phyloP scores from a whole-genome alignment of 1,284 basidiomycete species.

The Fomitopsis schrenkii region DNA sequence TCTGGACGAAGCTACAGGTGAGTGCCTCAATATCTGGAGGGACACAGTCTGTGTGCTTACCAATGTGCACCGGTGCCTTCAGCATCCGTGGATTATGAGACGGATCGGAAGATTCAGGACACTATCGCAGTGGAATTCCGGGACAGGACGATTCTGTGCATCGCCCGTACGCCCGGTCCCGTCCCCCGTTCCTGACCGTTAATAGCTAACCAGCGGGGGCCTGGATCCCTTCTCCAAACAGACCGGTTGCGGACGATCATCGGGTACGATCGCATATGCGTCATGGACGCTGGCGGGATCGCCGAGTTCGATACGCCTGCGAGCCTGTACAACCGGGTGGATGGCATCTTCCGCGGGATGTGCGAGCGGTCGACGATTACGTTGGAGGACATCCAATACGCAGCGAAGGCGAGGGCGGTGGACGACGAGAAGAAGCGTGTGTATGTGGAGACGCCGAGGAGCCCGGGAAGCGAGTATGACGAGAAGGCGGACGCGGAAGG shows the following conservation, averaged over 20 bases:
- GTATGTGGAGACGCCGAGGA: neutral
- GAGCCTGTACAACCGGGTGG: slow-evolving; percentile 49
- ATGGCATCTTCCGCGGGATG: slow-evolving; percentile 72
- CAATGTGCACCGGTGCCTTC: slow-evolving; percentile 7
- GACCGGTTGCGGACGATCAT: slow-evolving; percentile 77
- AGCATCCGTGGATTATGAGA: slow-evolving; percentile 80
- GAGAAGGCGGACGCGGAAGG: neutral
- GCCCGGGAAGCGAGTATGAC: neutral
- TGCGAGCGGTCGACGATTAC: slow-evolving; percentile 68
- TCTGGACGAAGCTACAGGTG: slow-evolving; percentile 72
- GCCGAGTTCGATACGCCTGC: slow-evolving; percentile 72
- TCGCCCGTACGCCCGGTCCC: slow-evolving; percentile 53
- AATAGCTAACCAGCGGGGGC: neutral
- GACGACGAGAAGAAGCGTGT: slow-evolving; percentile 1
- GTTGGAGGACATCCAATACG: slow-evolving; percentile 55
- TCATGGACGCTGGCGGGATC: slow-evolving; percentile 68
- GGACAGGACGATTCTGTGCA: slow-evolving; percentile 77
- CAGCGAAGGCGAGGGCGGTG: slow-evolving; percentile 27
- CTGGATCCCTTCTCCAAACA: slow-evolving; percentile 13
- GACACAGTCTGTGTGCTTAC: slow-evolving; percentile 3
- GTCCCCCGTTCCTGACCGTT: neutral
- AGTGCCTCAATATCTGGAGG: neutral
- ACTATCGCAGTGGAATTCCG: slow-evolving; percentile 84
- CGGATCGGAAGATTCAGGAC: slow-evolving; percentile 80
- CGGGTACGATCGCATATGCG: slow-evolving; percentile 72